A percentile compares a stretch with the other conserved stretches of the same genome.
phyloP scores from a whole-genome alignment of 1,284 basidiomycete genomes.

The Apiotrichum mycotoxinovorans region DNA sequence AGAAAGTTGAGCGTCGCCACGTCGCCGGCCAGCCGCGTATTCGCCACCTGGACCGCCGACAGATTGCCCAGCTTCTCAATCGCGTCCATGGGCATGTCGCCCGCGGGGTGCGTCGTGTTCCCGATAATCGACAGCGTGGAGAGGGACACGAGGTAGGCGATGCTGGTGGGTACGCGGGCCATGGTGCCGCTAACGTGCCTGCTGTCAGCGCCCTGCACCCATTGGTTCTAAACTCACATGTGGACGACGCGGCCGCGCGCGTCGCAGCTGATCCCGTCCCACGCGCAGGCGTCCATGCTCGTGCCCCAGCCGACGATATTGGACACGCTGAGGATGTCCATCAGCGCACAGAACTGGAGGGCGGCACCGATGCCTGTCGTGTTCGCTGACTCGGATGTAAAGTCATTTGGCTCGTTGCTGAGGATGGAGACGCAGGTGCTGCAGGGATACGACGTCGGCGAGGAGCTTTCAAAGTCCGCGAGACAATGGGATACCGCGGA shows the following conservation, averaged over 20 bases:
- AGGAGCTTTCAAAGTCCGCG: slow-evolving; percentile 30
- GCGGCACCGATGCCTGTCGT: slow-evolving; percentile 41
- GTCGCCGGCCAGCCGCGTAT: slow-evolving; percentile 33
- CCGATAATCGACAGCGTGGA: slow-evolving; percentile 24
- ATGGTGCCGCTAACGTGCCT: slow-evolving; percentile 40
- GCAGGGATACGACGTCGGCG: slow-evolving; percentile 40
- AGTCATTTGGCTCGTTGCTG: slow-evolving; percentile 38
- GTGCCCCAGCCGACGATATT: slow-evolving; percentile 30
- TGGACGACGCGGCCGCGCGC: slow-evolving; percentile 30
- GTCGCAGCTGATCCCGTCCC: slow-evolving; percentile 47
- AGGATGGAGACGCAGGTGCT: slow-evolving; percentile 39
- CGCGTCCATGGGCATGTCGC: slow-evolving; percentile 28
- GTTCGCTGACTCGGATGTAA: slow-evolving; percentile 20
- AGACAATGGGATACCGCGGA: slow-evolving; percentile 40
- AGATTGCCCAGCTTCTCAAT: slow-evolving; percentile 14
- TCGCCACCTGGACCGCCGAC: slow-evolving; percentile 35
- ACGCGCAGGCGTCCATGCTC: slow-evolving; percentile 26
- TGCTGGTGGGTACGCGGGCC: slow-evolving; percentile 22
- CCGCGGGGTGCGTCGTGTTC: slow-evolving; percentile 38
- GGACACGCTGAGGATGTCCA: slow-evolving; percentile 32
- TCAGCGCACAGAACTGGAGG: slow-evolving; percentile 48
- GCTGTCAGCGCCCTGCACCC: background rate
- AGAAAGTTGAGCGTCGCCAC: background rate
- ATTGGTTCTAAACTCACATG: slow-evolving; percentile 30
- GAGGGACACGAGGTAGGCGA: slow-evolving; percentile 40